Conservation (phyloP, 164 flowering plant genomes). For the Buxus sempervirens region DNA sequence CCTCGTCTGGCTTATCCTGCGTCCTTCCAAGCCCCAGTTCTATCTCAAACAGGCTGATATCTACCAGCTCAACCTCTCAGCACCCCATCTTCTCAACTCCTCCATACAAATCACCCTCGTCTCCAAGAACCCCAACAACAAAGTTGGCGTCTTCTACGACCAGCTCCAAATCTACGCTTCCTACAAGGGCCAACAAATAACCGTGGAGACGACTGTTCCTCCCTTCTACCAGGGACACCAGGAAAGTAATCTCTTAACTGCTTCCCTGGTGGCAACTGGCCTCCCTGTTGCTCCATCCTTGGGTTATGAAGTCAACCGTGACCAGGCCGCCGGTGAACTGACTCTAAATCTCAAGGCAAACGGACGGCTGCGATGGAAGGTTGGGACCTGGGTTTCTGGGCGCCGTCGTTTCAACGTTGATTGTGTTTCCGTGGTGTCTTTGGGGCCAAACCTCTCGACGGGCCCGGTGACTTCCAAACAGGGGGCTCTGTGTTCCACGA, state of each 20-base stretch:
- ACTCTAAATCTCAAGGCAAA: slow-evolving; percentile 38
- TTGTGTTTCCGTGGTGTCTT: slow-evolving; percentile 29
- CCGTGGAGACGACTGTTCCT: slow-evolving; percentile 21
- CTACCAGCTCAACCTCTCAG: slow-evolving; percentile 28
- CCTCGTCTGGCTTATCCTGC: slow-evolving; percentile 26
- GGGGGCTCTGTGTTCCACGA: slow-evolving; percentile 25
- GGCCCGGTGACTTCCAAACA: slow-evolving; percentile 20
- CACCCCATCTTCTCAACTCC: slow-evolving; percentile 27
- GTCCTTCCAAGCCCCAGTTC: slow-evolving; percentile 34
- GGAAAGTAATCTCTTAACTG: slow-evolving; percentile 22
- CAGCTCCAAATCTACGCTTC: slow-evolving; percentile 25
- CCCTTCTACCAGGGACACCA: slow-evolving; percentile 35
- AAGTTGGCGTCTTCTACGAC: slow-evolving; percentile 30
- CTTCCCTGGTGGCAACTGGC: slow-evolving; percentile 18
- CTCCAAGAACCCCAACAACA: slow-evolving; percentile 28
- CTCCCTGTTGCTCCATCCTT: slow-evolving; percentile 59
- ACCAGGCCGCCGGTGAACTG: slow-evolving; percentile 44
- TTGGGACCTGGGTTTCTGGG: slow-evolving; percentile 69
- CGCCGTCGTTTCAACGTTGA: slow-evolving; percentile 42
- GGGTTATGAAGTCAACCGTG: slow-evolving; percentile 45
- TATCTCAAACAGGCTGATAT: slow-evolving; percentile 24
- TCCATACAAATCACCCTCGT: slow-evolving; percentile 31
- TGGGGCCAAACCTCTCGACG: slow-evolving; percentile 6
- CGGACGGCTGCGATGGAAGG: slow-evolving; percentile 64
- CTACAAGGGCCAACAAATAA: slow-evolving; percentile 31